These are phyloP conservation scores for Blastomyces percursus DNA, from an alignment of 2,329 filamentous ascomycete species.

Conservation along the genomic window DNA sequence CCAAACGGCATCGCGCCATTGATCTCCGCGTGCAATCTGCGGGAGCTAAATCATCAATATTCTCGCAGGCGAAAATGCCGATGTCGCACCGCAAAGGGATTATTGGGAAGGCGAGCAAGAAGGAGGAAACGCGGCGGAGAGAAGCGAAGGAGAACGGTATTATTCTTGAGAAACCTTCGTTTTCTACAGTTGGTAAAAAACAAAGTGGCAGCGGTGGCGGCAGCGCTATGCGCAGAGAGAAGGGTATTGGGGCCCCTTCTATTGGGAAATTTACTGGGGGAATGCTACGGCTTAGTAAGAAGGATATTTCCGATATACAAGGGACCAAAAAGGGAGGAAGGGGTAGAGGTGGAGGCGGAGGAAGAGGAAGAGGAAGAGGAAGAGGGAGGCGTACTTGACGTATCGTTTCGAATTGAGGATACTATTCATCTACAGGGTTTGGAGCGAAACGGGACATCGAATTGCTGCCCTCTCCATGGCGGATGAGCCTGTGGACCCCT, in stretches of 20 bases:
- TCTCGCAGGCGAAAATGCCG: conserved; percentile 76
- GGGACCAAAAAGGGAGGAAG: conserved; percentile 32
- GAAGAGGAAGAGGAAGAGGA: background rate
- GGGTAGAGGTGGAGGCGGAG: background rate
- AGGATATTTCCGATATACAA: conserved; percentile 63
- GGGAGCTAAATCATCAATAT: conserved; percentile 64
- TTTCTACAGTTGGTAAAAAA: conserved; percentile 26
- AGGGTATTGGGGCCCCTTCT: conserved; percentile 61
- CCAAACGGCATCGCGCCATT: conserved; percentile 66
- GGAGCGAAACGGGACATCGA: background rate
- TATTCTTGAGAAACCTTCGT: conserved; percentile 55
- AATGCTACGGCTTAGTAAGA: conserved; percentile 63
- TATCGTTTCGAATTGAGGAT: background rate
- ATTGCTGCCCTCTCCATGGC: background rate
- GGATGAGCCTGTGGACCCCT: background rate
- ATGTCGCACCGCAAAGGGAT: conserved; percentile 83
- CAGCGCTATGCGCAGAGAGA: conserved; percentile 40
- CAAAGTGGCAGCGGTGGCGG: conserved; percentile 9
- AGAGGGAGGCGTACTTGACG: background rate
- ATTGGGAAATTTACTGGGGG: conserved; percentile 73
- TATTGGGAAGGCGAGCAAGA: conserved; percentile 49
- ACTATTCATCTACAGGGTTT: background rate
- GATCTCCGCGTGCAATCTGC: conserved; percentile 75
- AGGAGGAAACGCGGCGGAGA: conserved; percentile 59
- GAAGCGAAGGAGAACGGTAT: conserved; percentile 88